Base-by-base conservation (phyloP, 805 yeast genomes). In the Millerago galiae region DNA sequence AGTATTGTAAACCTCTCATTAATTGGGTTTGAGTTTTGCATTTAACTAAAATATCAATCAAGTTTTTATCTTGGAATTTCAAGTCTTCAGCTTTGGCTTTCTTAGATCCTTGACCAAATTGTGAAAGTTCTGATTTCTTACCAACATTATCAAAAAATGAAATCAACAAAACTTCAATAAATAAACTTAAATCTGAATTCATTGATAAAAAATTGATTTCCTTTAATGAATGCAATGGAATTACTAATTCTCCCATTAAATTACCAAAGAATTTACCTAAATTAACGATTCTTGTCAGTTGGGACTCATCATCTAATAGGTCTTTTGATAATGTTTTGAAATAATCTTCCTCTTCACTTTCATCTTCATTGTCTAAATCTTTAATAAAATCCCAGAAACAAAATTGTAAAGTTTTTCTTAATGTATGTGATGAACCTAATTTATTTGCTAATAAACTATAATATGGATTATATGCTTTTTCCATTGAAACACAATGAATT, bases 381-480 rank as follows among this genome's bases (percentile, higher is more conserved):
- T 79, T 79, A 14, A 90, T 54, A 35, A 79, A 71, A 60, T 93
- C 96, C 98, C 98, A 93, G 33, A 93, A 69, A 53, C 79, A 69
- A 59, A 93, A 89, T 58, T 91, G 97, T 53, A 93, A 83, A 0
- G 95, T 78, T 61, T 90, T 89, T 57, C 85, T 74, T 60, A 84
- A 65, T 2, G 79, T 69, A 52, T 88, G 95, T 17, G 77, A 75
- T 26, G 80, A 81, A 55, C 96, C 84, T 24, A 90, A 63, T 53
- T 84, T 85, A 21, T 72, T 71, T 0, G 95, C 95, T 28, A 93
- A 73, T 18, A 84, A 63, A 0, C 90, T 85, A 61, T 93, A 93
- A 60, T 83, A 93, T 3, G 97, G 97, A 57, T 93, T 93, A 67
- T 83, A 90, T 0, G 75, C 74, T 24, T 82, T 75, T 62, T 93